Evolutionary conservation across 192 early-diverging fungal species (phyloP).

Genomic region (Coemansia sp.): DNA sequence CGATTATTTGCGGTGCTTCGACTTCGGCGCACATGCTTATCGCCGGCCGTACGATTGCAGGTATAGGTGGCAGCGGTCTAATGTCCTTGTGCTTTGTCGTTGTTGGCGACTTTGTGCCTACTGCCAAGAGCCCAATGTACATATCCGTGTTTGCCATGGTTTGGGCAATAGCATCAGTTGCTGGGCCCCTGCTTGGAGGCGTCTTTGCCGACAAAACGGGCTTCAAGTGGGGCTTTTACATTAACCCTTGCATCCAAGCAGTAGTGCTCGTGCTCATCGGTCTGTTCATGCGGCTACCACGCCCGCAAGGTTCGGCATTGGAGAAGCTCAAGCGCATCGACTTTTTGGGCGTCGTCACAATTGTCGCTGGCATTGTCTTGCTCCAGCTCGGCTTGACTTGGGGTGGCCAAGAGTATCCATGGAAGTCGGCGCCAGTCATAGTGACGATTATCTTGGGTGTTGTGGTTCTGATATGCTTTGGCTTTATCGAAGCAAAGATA

Average conservation of each 20-base stretch:
- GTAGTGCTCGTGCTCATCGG: constrained; percentile 51
- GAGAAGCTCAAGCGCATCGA: constrained; percentile 69
- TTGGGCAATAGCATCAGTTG: constrained; percentile 62
- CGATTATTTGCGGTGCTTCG: constrained; percentile 59
- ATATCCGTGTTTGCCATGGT: constrained; percentile 58
- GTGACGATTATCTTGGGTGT: constrained; percentile 39
- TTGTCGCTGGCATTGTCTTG: constrained; percentile 62
- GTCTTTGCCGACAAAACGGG: constrained; percentile 59
- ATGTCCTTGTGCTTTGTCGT: constrained; percentile 65
- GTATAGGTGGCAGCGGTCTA: constrained; percentile 70
- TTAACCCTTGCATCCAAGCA: constrained; percentile 53
- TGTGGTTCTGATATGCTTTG: constrained; percentile 51
- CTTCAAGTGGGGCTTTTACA: constrained; percentile 63
- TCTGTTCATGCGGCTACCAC: constrained; percentile 47
- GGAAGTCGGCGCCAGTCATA: constrained; percentile 59
- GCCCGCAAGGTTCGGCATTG: constrained; percentile 24
- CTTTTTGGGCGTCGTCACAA: constrained; percentile 60
- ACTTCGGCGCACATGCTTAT: constrained; percentile 67
- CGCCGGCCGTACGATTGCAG: constrained; percentile 66
- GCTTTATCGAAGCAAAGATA: constrained; percentile 62
- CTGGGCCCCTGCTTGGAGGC: constrained; percentile 63
- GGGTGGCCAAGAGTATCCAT: constrained; percentile 66
- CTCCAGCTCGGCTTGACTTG: constrained; percentile 73
- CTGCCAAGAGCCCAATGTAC: constrained; percentile 63
- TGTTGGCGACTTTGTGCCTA: constrained; percentile 65